These are phyloP conservation scores for Aspergillus uvarum DNA, from an alignment of 2,329 filamentous ascomycete genomes.

Conservation along the genomic window DNA sequence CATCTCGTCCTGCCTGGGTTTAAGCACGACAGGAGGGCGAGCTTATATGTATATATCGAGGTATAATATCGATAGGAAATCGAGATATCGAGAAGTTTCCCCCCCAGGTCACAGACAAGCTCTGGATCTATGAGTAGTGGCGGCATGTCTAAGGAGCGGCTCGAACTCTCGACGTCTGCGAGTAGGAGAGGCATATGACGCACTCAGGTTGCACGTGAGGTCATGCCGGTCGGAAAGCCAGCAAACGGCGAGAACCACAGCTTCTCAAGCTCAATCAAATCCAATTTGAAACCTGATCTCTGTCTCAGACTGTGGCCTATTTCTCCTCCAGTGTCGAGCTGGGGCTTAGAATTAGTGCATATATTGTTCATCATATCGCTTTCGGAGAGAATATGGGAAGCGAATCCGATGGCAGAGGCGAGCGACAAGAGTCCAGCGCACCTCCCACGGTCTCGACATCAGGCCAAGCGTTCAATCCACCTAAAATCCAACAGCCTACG, in stretches of 20 bases:
- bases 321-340: background rate
- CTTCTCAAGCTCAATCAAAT: background rate
- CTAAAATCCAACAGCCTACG: constrained; percentile 78
- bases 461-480: constrained; percentile 25
- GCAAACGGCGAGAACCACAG: background rate
- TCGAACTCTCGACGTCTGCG: background rate
- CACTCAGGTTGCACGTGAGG: background rate
- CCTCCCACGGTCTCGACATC: constrained; percentile 40
- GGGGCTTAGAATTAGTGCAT: background rate
- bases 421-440: background rate
- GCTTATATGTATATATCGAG: background rate
- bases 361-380: background rate
- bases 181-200: background rate
- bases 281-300: too few species aligned
- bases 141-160: background rate
- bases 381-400: background rate
- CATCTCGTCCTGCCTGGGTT: too few species aligned
- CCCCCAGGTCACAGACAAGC: too few species aligned
- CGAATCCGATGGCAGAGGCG: constrained; percentile 19
- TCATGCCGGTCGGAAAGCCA: background rate
- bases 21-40: background rate
- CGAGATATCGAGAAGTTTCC: too few species aligned
- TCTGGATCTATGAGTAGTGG: background rate
- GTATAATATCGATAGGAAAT: background rate
- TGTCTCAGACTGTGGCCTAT: background rate